Conservation (phyloP, 768 basidiomycete genomes). For the Mycena pura region DNA sequence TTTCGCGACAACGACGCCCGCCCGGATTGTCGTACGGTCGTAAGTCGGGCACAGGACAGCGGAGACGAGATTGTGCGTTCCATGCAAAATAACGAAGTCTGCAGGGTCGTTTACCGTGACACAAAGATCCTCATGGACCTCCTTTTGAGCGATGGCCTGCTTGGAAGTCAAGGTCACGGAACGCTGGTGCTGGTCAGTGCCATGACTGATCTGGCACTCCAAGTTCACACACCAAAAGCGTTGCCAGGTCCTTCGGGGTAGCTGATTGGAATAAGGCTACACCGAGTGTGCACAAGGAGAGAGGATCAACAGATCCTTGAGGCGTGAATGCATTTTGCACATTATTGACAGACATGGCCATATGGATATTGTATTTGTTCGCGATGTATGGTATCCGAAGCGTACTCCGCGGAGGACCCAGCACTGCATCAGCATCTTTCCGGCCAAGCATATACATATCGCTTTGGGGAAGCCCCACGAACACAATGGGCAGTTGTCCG, state of each 20-base stretch:
- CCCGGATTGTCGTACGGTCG: slow-evolving; percentile 58
- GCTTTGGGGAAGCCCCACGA: slow-evolving; percentile 67
- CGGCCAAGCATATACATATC: slow-evolving; percentile 76
- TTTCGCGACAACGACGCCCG: slow-evolving; percentile 50
- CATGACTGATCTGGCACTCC: slow-evolving; percentile 1
- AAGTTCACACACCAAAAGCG: slow-evolving; percentile 51
- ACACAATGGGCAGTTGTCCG: slow-evolving; percentile 52
- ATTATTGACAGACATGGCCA: slow-evolving; percentile 69
- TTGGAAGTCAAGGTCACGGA: slow-evolving; percentile 61
- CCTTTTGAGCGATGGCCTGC: slow-evolving; percentile 48
- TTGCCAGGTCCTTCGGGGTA: slow-evolving; percentile 50
- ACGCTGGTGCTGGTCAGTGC: slow-evolving; percentile 41
- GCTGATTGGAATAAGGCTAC: slow-evolving; percentile 67
- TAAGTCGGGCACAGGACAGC: slow-evolving; percentile 57
- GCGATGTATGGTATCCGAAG: slow-evolving; percentile 58
- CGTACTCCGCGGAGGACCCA: slow-evolving; percentile 58
- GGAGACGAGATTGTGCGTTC: slow-evolving; percentile 48
- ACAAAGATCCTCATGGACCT: slow-evolving; percentile 38
- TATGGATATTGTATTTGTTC: slow-evolving; percentile 50
- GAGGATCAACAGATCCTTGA: slow-evolving; percentile 68
- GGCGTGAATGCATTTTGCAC: slow-evolving; percentile 74
- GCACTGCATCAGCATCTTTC: slow-evolving; percentile 36
- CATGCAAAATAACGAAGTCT: slow-evolving; percentile 67
- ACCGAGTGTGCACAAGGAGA: slow-evolving; percentile 64
- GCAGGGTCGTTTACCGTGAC: slow-evolving; percentile 52